These are phyloP conservation scores for Halophytophthora polymorphica DNA, from an alignment of 352 stramenopile species.

Conservation along the genomic window DNA sequence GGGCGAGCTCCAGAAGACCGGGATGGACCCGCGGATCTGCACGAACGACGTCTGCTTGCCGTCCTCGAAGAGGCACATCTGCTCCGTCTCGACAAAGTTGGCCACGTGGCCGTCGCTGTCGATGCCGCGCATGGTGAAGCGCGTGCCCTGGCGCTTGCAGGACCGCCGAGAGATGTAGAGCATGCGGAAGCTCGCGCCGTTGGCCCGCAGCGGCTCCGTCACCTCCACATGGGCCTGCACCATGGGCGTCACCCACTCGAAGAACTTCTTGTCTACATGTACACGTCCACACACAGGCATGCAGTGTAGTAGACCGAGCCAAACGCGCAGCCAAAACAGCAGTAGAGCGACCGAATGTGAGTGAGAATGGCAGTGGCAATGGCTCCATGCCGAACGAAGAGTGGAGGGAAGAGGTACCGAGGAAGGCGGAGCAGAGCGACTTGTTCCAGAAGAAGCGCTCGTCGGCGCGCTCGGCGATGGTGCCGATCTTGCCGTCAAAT, in stretches of 20 bases:
- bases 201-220: constrained; percentile 42
- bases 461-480: constrained; percentile 75
- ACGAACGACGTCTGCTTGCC: constrained; percentile 58
- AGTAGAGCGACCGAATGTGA: too few species aligned
- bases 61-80: constrained; percentile 82
- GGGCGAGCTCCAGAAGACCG: constrained; percentile 90
- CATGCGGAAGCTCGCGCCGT: constrained; percentile 56
- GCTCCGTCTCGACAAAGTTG: constrained; percentile 96
- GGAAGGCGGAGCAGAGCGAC: constrained; percentile 44
- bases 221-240: constrained; percentile 65
- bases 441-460: constrained; percentile 94
- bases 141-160: constrained; percentile 80
- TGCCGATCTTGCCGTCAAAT: constrained; percentile 48
- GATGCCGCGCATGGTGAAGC: constrained; percentile 93
- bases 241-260: constrained; percentile 78
- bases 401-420: constrained; percentile 32
- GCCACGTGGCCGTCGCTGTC: constrained; percentile 89
- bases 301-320: constrained; percentile 5
- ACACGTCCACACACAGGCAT: too few species aligned
- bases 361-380: too few species aligned
- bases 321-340: constrained; percentile 1
- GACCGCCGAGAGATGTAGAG: constrained; percentile 75
- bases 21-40: constrained; percentile 94
- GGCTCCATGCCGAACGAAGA: too few species aligned
- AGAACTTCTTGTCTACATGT: constrained; percentile 65